These are phyloP conservation scores for Sclerotinia trifoliorum DNA, from an alignment of 2,329 filamentous ascomycete genomes.

Conservation along the genomic window DNA sequence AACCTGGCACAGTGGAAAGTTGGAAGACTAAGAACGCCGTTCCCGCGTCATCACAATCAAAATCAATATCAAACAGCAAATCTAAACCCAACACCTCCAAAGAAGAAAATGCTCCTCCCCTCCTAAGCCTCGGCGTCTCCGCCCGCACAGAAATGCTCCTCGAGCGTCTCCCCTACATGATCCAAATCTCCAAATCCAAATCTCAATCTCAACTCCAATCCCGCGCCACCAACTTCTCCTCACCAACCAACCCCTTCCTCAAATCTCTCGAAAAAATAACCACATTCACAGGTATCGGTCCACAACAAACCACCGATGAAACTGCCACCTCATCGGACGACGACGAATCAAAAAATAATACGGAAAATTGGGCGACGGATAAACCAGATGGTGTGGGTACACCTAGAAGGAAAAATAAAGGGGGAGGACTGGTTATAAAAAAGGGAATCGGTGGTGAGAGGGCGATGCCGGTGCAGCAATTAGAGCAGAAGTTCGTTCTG, in stretches of 20 bases:
- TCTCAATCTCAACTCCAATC: background rate
- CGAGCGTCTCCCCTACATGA: slow-evolving; percentile 83
- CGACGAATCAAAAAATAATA: background rate
- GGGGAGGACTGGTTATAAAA: slow-evolving; percentile 30
- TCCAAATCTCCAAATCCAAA: slow-evolving; percentile 54
- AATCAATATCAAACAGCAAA: background rate
- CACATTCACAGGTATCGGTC: slow-evolving; percentile 10
- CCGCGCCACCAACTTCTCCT: background rate
- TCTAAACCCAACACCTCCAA: slow-evolving; percentile 8
- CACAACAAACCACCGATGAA: slow-evolving; percentile 39
- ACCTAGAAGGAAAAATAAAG: slow-evolving; percentile 43
- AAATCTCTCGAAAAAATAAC: slow-evolving; percentile 11
- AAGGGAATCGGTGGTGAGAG: slow-evolving; percentile 27
- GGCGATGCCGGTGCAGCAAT: slow-evolving; percentile 28
- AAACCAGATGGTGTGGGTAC: slow-evolving; percentile 53
- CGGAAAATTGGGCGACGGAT: slow-evolving; percentile 61
- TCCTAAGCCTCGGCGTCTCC: slow-evolving; percentile 59
- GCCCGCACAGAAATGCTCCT: slow-evolving; percentile 74
- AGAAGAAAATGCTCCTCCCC: slow-evolving; percentile 40
- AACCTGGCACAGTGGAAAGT: slow-evolving; percentile 38
- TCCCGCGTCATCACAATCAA: background rate
- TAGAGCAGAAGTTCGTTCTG: slow-evolving; percentile 64
- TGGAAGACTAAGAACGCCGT: slow-evolving; percentile 36
- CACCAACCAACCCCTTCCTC: background rate
- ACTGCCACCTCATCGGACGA: slow-evolving; percentile 41